These are phyloP conservation scores for Papiliotrema nemorosa DNA, from an alignment of 1,284 basidiomycete species.

Conservation along the genomic window DNA sequence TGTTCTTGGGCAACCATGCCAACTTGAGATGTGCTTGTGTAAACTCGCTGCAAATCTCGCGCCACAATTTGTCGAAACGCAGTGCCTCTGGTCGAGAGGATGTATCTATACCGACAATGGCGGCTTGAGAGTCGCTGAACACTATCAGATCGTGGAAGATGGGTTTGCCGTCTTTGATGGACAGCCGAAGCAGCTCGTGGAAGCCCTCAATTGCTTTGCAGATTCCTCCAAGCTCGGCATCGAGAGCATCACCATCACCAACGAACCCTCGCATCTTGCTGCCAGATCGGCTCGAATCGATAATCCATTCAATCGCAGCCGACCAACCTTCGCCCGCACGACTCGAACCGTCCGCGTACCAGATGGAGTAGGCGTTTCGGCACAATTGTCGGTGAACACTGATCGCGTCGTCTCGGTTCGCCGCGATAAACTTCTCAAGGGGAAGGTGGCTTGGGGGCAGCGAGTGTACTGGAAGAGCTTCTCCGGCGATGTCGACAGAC, in stretches of 20 bases:
- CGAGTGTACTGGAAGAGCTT: constrained; percentile 28
- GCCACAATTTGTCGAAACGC: constrained; percentile 40
- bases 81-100: constrained; percentile 39
- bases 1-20: constrained; percentile 42
- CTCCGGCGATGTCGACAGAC: constrained; percentile 23
- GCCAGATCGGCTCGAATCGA: constrained; percentile 33
- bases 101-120: constrained; percentile 46
- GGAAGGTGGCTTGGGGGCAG: constrained; percentile 42
- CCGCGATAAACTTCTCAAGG: constrained; percentile 41
- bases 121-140: constrained; percentile 46
- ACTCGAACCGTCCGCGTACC: constrained; percentile 46
- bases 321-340: constrained; percentile 48
- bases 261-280: constrained; percentile 41
- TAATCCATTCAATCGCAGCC: constrained; percentile 46
- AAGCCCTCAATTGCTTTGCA: constrained; percentile 47
- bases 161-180: constrained; percentile 32
- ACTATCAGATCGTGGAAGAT: constrained; percentile 43
- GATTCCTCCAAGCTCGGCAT: constrained; percentile 44
- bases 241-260: constrained; percentile 37
- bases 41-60: constrained; percentile 40
- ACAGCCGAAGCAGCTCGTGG: constrained; percentile 33
- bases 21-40: constrained; percentile 40
- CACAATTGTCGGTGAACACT: constrained; percentile 41
- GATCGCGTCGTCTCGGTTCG: constrained; percentile 39
- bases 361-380: constrained; percentile 28